Evolutionary conservation across 352 stramenopile genomes (phyloP), one percentile per base, ranked within the genome.

Genomic region (Phytophthora aleatoria): DNA sequence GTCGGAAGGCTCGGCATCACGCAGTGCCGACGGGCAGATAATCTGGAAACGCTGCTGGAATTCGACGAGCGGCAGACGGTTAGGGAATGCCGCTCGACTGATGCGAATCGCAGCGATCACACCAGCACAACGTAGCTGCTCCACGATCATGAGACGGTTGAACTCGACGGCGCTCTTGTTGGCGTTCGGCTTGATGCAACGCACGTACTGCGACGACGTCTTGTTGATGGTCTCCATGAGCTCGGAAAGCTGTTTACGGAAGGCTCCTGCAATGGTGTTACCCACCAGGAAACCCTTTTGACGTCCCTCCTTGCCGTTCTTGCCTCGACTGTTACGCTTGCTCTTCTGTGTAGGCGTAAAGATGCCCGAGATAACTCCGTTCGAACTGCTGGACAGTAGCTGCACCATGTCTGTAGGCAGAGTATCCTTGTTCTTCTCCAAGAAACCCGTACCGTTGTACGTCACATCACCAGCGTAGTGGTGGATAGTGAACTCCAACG

Each of bases 171-270:
- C 77, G 35, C 80, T 90, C 73, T 96, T 95, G 79, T 92, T 91
- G 16, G 81, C 81, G 60, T 97, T 97, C 9, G 97, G 90, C 69
- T 97, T 97, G 82, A 97, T 96, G 59, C 87, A 96, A 11, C 90
- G 89, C 35, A 97, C 87, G 58, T 96, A 97, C 69, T 92, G 83
- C 10, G 85, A 90, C 26, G 75, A 79, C n/a, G 88, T 97, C 74
- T 91, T 91, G 69, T 83, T 92, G 57, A 97, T 94, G 28, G 87
- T 96, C 57, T 88, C 73, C 80, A 95, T 94, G 33, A 97, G 74
- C 50, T 94, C 83, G 11, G 77, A 78, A 13, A 97, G 70, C 54
- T 96, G 89, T 67, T 90, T 89, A 28, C 87, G 88, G 79, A 96
- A 97, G n/a, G 76, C 83, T 27, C 84, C 84, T 13, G 83, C 84